Percentiles rank a stretch among this genome's conserved stretches.
These are phyloP conservation scores for Ogataea nakhonphanomensis DNA, from an alignment of 805 yeast species.

Conservation along the genomic window DNA sequence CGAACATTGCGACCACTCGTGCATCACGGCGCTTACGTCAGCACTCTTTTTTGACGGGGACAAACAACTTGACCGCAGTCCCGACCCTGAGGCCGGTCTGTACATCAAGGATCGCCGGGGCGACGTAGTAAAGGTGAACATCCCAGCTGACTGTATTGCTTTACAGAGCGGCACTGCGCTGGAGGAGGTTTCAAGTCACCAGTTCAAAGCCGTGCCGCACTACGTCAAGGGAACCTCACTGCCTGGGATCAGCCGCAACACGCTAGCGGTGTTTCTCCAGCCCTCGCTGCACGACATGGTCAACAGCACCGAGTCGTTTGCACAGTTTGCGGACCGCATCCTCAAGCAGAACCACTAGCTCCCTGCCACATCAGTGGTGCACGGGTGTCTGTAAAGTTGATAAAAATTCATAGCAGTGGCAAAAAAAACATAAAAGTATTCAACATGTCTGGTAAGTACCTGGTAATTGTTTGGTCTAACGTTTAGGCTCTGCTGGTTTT, in stretches of 20 bases:
- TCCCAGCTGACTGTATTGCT: slow-evolving; percentile 54
- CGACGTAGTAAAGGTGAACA: slow-evolving; percentile 44
- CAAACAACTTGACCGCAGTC: slow-evolving; percentile 30
- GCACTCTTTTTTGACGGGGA: slow-evolving; percentile 47
- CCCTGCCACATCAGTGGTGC: slow-evolving; percentile 2
- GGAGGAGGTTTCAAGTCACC: slow-evolving; percentile 45
- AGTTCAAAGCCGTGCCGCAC: slow-evolving; percentile 58
- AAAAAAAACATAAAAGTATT: slow-evolving; percentile 3
- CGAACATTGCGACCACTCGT: slow-evolving; percentile 57
- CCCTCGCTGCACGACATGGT: slow-evolving; percentile 51
- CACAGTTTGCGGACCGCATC: slow-evolving; percentile 43
- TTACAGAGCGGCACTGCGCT: slow-evolving; percentile 61
- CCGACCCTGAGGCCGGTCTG: slow-evolving; percentile 47
- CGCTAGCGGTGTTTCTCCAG: slow-evolving; percentile 61
- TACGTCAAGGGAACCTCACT: slow-evolving; percentile 44
- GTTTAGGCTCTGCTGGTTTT: slow-evolving; percentile 80
- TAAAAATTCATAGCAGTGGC: slow-evolving; percentile 5
- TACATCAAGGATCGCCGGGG: slow-evolving; percentile 47
- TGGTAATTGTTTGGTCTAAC: slow-evolving; percentile 12
- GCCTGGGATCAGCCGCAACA: slow-evolving; percentile 43
- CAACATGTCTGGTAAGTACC: slow-evolving; percentile 31
- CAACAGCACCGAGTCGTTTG: slow-evolving; percentile 45
- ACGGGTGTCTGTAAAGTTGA: background rate
- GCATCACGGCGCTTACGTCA: slow-evolving; percentile 56
- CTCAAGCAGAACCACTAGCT: slow-evolving; percentile 37